These are phyloP conservation scores for Trichoderma asperellum DNA, from an alignment of 2,329 filamentous ascomycete genomes.

Conservation along the genomic window DNA sequence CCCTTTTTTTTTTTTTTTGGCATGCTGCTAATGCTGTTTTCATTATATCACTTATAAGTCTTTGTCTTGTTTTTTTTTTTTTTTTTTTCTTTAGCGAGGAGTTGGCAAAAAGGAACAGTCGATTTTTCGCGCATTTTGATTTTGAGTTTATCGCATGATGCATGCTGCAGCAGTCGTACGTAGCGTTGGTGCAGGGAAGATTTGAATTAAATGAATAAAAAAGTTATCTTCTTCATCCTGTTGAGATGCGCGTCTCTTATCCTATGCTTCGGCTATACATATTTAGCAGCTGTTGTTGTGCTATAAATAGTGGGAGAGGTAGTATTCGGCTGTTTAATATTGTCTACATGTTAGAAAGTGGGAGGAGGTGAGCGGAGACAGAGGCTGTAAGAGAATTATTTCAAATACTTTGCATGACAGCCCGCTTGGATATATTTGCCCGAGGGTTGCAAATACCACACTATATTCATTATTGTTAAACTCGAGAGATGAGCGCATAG, in stretches of 20 bases:
- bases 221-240: neutral
- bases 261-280: neutral
- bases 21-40: neutral
- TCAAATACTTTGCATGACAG: conserved; percentile 19
- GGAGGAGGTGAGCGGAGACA: neutral
- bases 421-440: neutral
- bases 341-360: neutral
- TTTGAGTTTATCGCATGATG: neutral
- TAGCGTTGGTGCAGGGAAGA: neutral
- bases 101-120: conserved; percentile 28
- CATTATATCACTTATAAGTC: neutral
- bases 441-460: conserved; percentile 13
- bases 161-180: neutral
- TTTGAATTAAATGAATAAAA: neutral
- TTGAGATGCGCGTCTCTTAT: neutral
- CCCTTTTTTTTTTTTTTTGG: conserved; percentile 12
- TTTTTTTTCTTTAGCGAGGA: conserved; percentile 32
- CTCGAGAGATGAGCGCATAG: neutral
- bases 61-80: conserved; percentile 16
- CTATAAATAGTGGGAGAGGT: too few species aligned
- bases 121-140: neutral
- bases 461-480: neutral
- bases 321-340: neutral
- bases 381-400: conserved; percentile 1
- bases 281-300: too few species aligned